Evolutionary conservation across 163 green algal genomes (phyloP), one percentile per base, ranked within the genome.

Genomic region (Scenedesmus sp.): DNA sequence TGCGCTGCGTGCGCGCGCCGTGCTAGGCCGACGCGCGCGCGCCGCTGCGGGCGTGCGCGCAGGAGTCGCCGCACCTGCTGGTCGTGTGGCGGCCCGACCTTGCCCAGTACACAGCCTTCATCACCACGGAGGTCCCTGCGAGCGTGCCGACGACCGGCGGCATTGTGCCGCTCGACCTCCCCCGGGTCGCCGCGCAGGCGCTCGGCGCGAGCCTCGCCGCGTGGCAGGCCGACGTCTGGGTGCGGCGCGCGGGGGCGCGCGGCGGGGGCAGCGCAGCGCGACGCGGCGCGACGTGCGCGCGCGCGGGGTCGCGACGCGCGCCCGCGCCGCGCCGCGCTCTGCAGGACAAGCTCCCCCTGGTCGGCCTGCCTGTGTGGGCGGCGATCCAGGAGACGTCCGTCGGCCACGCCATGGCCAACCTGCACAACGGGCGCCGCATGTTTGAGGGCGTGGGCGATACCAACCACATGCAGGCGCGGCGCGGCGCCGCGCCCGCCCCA

Each of bases 31-130:
- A 24, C 24, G 50, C 50, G 14, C 14, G 7, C 7, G 7, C n/a
- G n/a, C 24, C 6, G 50, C 18, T 18, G 24, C 22, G 10, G 10
- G 7, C 39, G 10, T 47, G 2, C 48, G 33, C n/a, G 39, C 50
- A 75, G 74, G 33, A 60, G 24, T 77, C 75, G 24, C 54, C 75
- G 4, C 64, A 77, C 6, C 33, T 71, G 44, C 45, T 83, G 54
- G 56, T 77, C 2, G 34, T 83, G 14, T 83, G 75, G 75, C 64
- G 75, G 44, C 75, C 75, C 9, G 75, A 83, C 64, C 26, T 83
- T 42, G 31, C 63, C 7, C 29, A 31, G 7, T 77, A 77, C 54
- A 77, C 69, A 6, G 69, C 50, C 18, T 58, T 50, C 18, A 33
- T 77, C 29, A 77, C 69, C 1, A 34, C 63, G 31, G 45, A 80